These are phyloP conservation scores for Cytospora chrysosperma DNA, from an alignment of 2,329 filamentous ascomycete genomes.

Conservation along the genomic window DNA sequence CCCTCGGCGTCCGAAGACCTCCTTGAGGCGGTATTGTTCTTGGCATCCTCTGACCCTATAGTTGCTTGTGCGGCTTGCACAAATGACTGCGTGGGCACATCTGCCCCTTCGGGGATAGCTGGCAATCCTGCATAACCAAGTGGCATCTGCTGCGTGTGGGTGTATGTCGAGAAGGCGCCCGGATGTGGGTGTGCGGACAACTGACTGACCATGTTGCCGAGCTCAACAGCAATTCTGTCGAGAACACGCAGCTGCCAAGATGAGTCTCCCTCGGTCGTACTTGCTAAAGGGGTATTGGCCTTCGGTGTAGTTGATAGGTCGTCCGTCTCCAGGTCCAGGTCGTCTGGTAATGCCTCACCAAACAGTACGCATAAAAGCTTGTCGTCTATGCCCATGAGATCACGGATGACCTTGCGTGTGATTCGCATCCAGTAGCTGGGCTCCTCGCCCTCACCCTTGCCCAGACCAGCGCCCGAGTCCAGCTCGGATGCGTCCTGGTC, in stretches of 20 bases:
- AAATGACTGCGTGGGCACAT: slow-evolving; percentile 29
- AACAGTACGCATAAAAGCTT: slow-evolving; percentile 80
- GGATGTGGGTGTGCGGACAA: slow-evolving; percentile 74
- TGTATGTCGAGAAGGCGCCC: slow-evolving; percentile 83
- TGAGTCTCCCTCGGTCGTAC: slow-evolving; percentile 36
- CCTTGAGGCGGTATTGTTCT: slow-evolving; percentile 11
- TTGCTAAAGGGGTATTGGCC: slow-evolving; percentile 7
- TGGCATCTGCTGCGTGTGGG: slow-evolving; percentile 60
- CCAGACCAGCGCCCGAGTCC: slow-evolving; percentile 32
- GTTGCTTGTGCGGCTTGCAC: slow-evolving; percentile 13
- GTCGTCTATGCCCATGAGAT: slow-evolving; percentile 90
- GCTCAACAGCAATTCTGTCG: slow-evolving; percentile 80
- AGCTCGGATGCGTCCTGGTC: slow-evolving; percentile 47
- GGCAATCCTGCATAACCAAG: slow-evolving; percentile 79
- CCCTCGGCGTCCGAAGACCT: slow-evolving; percentile 16
- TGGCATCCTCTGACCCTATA: slow-evolving; percentile 25
- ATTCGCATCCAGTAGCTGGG: slow-evolving; percentile 78
- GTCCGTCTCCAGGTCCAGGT: slow-evolving; percentile 36
- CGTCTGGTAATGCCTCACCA: slow-evolving; percentile 69
- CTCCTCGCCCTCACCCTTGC: slow-evolving; percentile 43
- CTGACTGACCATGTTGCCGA: slow-evolving; percentile 79
- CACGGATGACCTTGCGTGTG: slow-evolving; percentile 81
- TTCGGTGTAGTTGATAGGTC: slow-evolving; percentile 43
- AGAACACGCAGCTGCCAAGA: slow-evolving; percentile 77
- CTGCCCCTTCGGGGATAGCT: slow-evolving; percentile 55